Evolutionary conservation across 495 filamentous ascomycete genomes (phyloP).

Genomic region (Penicillium manginii): DNA sequence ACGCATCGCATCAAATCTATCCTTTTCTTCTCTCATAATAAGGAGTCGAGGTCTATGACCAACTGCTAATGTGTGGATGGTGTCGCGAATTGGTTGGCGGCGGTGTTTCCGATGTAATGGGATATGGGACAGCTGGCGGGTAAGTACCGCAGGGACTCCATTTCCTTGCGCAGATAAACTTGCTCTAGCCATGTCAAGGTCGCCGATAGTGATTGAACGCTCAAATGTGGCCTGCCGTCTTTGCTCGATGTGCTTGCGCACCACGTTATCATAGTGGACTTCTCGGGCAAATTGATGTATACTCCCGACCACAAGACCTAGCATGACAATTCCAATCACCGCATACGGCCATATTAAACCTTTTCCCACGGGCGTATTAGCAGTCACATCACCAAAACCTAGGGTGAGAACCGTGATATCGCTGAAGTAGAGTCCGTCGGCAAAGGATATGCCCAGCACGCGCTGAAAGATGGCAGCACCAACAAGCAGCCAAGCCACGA

Average conservation of each 20-base stretch:
- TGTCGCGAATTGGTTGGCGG: conserved; percentile 28
- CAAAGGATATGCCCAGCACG: conserved; percentile 52
- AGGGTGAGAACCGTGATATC: conserved; percentile 68
- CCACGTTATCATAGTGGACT: conserved; percentile 66
- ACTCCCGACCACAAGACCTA: conserved; percentile 86
- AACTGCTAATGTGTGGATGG: conserved; percentile 24
- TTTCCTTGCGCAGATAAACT: neutral
- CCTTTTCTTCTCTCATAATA: conserved; percentile 58
- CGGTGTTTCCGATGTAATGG: conserved; percentile 16
- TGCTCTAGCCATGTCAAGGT: conserved; percentile 1
- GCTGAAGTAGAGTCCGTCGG: conserved; percentile 65
- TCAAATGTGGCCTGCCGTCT: conserved; percentile 59
- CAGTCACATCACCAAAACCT: conserved; percentile 65
- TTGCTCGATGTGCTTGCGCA: conserved; percentile 64
- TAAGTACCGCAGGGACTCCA: conserved; percentile 7
- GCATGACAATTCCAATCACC: conserved; percentile 80
- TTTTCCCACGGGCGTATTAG: conserved; percentile 53
- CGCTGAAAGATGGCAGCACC: conserved; percentile 61
- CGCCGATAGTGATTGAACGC: conserved; percentile 51
- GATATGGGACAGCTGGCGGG: conserved; percentile 11
- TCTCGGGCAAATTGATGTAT: conserved; percentile 71
- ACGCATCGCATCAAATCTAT: conserved; percentile 81
- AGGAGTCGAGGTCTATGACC: conserved; percentile 32
- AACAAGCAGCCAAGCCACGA: conserved; percentile 64
- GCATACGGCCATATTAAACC: conserved; percentile 81